Conservation (phyloP, 2,329 filamentous ascomycete genomes). For the Nectriaceae sp. region DNA sequence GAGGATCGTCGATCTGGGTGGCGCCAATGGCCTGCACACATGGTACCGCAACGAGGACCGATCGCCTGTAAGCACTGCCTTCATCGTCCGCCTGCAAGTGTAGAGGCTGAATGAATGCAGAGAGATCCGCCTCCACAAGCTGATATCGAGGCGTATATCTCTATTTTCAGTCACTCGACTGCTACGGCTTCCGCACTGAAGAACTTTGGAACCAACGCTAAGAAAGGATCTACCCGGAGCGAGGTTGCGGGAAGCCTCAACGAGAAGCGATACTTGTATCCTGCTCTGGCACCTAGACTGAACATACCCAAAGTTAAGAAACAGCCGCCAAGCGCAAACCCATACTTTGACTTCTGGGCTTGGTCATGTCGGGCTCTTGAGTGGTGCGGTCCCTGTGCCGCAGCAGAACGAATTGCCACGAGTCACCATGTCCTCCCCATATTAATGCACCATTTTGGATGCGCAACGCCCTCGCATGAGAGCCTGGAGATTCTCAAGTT, state of each 20-base stretch:
- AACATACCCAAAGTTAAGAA: constrained; percentile 51
- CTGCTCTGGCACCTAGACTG: constrained; percentile 38
- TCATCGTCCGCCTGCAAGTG: constrained; percentile 1
- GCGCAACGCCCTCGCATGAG: constrained; percentile 69
- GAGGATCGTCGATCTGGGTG: constrained; percentile 45
- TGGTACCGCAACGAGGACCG: constrained; percentile 49
- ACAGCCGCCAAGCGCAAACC: constrained; percentile 53
- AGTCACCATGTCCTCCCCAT: constrained; percentile 72
- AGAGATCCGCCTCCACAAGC: constrained; percentile 50
- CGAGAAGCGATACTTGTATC: constrained; percentile 53
- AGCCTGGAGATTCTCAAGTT: constrained; percentile 60
- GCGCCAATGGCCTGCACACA: constrained; percentile 47
- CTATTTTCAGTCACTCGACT: constrained; percentile 64
- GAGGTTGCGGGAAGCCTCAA: constrained; percentile 58
- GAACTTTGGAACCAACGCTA: constrained; percentile 64
- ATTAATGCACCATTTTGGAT: constrained; percentile 79
- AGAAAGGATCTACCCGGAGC: constrained; percentile 60
- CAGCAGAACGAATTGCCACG: constrained; percentile 52
- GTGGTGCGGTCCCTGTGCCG: constrained; percentile 62
- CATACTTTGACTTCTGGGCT: constrained; percentile 67
- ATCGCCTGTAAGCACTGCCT: constrained; percentile 31
- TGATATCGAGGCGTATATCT: constrained; percentile 67
- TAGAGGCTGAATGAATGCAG: constrained; percentile 23
- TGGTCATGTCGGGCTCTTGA: constrained; percentile 66
- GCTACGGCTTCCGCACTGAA: constrained; percentile 63